Conservation (phyloP, 805 yeast species). For the Wickerhamiella lipophila region DNA sequence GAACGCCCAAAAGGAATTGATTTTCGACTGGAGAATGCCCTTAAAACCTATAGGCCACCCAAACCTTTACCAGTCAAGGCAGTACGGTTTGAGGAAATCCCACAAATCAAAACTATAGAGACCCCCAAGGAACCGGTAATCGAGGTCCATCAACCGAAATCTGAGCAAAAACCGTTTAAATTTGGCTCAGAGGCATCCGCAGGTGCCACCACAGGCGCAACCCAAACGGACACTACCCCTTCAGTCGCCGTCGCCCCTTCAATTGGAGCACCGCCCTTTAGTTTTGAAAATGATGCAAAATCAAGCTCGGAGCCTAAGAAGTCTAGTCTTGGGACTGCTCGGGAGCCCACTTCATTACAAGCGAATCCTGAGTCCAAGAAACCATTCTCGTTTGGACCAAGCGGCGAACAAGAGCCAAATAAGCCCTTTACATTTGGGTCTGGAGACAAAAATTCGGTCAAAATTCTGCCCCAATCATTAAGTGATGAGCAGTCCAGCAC, state of each 20-base stretch:
- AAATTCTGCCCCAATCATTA: neutral
- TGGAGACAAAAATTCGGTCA: too few species aligned
- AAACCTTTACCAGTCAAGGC: slow-evolving; percentile 1
- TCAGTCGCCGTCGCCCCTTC: neutral
- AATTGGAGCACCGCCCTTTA: neutral
- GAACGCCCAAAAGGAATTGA: neutral
- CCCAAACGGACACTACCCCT: neutral
- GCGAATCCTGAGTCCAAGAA: neutral
- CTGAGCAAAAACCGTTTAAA: too few species aligned
- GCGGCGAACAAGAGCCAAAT: neutral
- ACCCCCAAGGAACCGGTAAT: neutral
- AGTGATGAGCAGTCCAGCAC: neutral
- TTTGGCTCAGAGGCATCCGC: neutral
- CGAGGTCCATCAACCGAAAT: too few species aligned
- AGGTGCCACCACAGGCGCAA: neutral
- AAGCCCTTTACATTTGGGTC: too few species aligned
- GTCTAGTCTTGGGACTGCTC: neutral
- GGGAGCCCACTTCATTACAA: neutral
- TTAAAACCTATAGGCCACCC: slow-evolving; percentile 6
- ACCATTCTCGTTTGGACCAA: neutral
- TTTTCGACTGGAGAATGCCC: neutral
- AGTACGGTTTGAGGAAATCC: neutral
- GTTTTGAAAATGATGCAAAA: neutral
- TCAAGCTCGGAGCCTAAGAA: neutral
- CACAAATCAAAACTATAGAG: neutral